Evolutionary conservation across 148 eudicot genomes (phyloP).

Genomic region (Selenicereus undatus): DNA sequence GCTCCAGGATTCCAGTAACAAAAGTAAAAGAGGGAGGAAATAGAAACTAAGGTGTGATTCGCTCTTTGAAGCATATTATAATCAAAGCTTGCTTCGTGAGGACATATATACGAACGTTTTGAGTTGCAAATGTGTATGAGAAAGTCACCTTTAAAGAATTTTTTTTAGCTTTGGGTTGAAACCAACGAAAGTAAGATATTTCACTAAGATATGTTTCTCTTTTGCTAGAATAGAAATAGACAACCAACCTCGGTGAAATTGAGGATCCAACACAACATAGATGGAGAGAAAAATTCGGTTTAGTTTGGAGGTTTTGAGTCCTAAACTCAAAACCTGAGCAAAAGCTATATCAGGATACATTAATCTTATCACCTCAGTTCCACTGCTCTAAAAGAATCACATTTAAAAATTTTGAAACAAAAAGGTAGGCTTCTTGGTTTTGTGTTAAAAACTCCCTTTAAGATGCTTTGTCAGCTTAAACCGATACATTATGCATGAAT

Average conservation of each 20-base stretch:
- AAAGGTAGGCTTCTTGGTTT: constrained; percentile 8
- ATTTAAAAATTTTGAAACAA: constrained; percentile 3
- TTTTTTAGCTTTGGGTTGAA: too few species aligned
- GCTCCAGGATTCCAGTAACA: constrained; percentile 31
- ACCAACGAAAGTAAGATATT: not conserved
- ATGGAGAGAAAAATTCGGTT: too few species aligned
- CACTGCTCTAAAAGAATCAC: constrained; percentile 14
- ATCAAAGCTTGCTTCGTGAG: constrained; percentile 10
- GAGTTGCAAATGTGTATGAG: too few species aligned
- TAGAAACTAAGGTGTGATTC: not conserved
- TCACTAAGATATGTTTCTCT: not conserved
- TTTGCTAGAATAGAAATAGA: too few species aligned
- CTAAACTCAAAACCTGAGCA: too few species aligned
- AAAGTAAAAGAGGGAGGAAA: not conserved
- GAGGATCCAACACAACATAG: too few species aligned
- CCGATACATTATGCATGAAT: constrained; percentile 14
- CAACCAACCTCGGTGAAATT: too few species aligned
- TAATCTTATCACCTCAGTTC: not conserved
- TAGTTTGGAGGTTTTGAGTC: too few species aligned
- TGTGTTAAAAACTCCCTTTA: constrained; percentile 4
- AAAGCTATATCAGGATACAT: constrained; percentile 4
- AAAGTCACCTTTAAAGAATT: too few species aligned
- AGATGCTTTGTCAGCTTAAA: constrained; percentile 26
- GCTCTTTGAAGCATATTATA: constrained; percentile 17
- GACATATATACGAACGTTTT: not conserved